These are phyloP conservation scores for Fraxinus platypoda DNA, from an alignment of 305 asterid genomes.

Conservation along the genomic window DNA sequence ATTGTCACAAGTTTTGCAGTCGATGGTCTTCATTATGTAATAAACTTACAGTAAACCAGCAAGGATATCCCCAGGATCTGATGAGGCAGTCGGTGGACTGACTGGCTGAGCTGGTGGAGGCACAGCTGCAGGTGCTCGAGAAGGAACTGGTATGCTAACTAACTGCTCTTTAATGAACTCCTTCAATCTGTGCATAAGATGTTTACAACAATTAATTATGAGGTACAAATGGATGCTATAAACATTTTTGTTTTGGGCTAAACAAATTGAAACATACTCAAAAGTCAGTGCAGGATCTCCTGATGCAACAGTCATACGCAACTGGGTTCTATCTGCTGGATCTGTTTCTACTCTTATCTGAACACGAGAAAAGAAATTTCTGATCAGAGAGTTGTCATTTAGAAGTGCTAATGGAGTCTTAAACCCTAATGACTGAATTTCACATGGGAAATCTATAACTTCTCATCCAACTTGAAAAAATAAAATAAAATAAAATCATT, in stretches of 20 bases:
- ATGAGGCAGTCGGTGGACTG: conserved; percentile 49
- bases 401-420: not conserved
- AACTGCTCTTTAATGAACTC: conserved; percentile 92
- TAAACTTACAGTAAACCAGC: conserved; percentile 78
- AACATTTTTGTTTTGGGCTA: not conserved
- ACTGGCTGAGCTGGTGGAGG: conserved; percentile 59
- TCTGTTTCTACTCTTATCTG: conserved; percentile 98
- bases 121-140: conserved; percentile 44
- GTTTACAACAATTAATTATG: not conserved
- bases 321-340: conserved; percentile 95
- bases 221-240: conserved; percentile 1
- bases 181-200: conserved; percentile 57
- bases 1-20: conserved; percentile 36
- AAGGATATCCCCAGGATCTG: conserved; percentile 90
- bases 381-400: not conserved
- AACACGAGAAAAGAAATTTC: conserved; percentile 13
- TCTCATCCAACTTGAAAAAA: not conserved
- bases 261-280: conserved; percentile 57
- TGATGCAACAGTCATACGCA: conserved; percentile 94
- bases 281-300: conserved; percentile 88
- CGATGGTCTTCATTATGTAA: conserved; percentile 4
- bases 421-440: not conserved
- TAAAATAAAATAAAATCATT: not conserved
- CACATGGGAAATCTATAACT: not conserved
- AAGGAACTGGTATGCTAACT: conserved; percentile 59